These are phyloP conservation scores for Trichoderma virens DNA, from an alignment of 495 filamentous ascomycete species.

Conservation along the genomic window DNA sequence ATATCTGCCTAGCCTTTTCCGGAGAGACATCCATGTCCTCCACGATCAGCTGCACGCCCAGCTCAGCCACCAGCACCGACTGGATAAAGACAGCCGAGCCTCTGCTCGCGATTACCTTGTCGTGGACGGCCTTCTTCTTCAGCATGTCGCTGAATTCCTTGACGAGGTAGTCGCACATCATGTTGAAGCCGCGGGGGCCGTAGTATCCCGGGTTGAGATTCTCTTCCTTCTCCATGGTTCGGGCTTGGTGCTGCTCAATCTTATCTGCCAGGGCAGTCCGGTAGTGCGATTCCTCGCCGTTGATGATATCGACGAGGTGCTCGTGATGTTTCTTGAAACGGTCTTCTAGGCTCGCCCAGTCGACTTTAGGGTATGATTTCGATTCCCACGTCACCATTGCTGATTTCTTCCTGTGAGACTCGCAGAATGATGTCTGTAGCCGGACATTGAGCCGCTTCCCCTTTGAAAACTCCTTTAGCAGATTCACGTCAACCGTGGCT, in stretches of 20 bases:
- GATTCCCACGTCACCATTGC: constrained; percentile 54
- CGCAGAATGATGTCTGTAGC: constrained; percentile 63
- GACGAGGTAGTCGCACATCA: constrained; percentile 58
- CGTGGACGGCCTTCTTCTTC: constrained; percentile 53
- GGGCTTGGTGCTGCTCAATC: constrained; percentile 52
- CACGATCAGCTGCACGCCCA: constrained; percentile 67
- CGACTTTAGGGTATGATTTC: constrained; percentile 67
- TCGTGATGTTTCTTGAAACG: constrained; percentile 51
- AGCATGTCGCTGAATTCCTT: constrained; percentile 52
- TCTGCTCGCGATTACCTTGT: constrained; percentile 59
- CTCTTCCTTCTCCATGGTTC: constrained; percentile 50
- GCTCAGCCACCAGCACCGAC: constrained; percentile 77
- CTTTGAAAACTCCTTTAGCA: constrained; percentile 40
- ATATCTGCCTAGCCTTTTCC: constrained; percentile 56
- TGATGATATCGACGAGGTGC: constrained; percentile 51
- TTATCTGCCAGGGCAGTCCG: constrained; percentile 49
- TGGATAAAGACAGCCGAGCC: constrained; percentile 74
- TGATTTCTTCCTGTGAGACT: constrained; percentile 52
- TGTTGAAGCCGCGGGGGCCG: constrained; percentile 64
- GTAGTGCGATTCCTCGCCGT: constrained; percentile 54
- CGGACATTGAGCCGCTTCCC: constrained; percentile 48
- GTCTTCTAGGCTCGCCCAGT: constrained; percentile 63
- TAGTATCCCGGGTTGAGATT: constrained; percentile 69
- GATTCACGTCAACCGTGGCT: constrained; percentile 44
- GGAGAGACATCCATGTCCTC: constrained; percentile 73